Evolutionary conservation across 352 stramenopile species (phyloP), one percentile per base, ranked within the genome.

Genomic region (Blastocystis sp.): DNA sequence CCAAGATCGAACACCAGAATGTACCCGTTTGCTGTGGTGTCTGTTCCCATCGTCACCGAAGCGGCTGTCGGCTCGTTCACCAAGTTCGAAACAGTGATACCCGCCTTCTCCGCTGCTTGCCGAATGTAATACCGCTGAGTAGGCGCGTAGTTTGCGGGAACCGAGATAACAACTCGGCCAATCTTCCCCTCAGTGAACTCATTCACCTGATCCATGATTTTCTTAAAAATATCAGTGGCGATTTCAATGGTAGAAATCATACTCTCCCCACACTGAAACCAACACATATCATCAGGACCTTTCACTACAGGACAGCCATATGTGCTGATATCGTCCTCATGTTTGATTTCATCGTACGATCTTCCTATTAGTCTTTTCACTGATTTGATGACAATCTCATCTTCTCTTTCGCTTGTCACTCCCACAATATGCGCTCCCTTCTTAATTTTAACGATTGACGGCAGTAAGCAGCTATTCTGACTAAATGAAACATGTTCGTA

Each of bases 351-450:
- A 69, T 93, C 96, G 91, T 94, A 96, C 70, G 95, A 95, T 63
- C 96, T 94, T 75, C 98, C 98, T 90, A 99, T 99, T 50, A 99
- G 93, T 91, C 97, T 96, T 95, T 99, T 99, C 79, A 99, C 96
- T 91, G 99, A 96, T 91, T 98, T 99, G 59, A 99, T 91, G 98
- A 99, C 99, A 92, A 98, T 97, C 24, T 96, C 98, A 45, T 96
- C 97, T 92, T 99, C 96, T 92, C 98, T 98, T 95, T 99, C 99
- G 90, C 97, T 97, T 41, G 96, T 95, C 91, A 98, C 96, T 73
- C 97, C 98, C 81, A 99, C 97, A 59, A 99, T 91, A 90, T 96
- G 95, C 91, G 99, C 96, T 78, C 96, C 95, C 91, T 96, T 94
- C 90, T 95, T 92, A 94, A 94, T 99, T 43, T 96, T 95, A 63